Percentiles rank a stretch among this genome's conserved stretches.
These are phyloP conservation scores for Diaporthe humulicola DNA, from an alignment of 2,329 filamentous ascomycete genomes.

Conservation along the genomic window DNA sequence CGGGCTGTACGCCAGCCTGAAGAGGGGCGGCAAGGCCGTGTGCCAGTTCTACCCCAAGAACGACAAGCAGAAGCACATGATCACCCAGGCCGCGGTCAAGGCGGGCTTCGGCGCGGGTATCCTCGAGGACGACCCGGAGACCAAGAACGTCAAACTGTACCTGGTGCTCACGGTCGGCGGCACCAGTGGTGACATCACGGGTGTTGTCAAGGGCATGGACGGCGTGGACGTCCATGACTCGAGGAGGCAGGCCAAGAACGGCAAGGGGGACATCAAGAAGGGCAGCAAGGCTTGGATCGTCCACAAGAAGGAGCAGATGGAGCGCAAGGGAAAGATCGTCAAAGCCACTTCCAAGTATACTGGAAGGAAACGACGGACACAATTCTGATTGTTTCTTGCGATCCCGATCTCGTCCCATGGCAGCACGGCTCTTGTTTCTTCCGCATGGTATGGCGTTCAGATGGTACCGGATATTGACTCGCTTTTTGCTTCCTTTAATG, in stretches of 20 bases:
- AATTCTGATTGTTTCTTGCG: constrained; percentile 68
- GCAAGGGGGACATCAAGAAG: constrained; percentile 75
- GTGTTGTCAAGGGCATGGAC: constrained; percentile 90
- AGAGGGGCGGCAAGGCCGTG: constrained; percentile 88
- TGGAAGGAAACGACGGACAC: constrained; percentile 84
- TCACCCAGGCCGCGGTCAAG: constrained; percentile 88
- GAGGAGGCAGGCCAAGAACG: constrained; percentile 64
- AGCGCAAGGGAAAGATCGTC: constrained; percentile 93
- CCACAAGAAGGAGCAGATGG: constrained; percentile 93
- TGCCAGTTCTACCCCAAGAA: constrained; percentile 99
- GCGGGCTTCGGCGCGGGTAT: constrained; percentile 96
- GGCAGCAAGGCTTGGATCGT: constrained; percentile 88
- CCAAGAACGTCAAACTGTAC: constrained; percentile 97
- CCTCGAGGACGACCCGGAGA: constrained; percentile 94
- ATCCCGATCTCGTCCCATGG: neutral
- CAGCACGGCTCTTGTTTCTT: neutral
- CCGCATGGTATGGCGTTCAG: constrained; percentile 39
- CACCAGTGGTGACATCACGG: constrained; percentile 84
- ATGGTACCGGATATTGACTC: constrained; percentile 22
- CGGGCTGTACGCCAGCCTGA: constrained; percentile 86
- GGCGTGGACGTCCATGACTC: constrained; percentile 85
- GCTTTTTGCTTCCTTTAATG: constrained; percentile 19
- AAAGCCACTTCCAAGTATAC: constrained; percentile 95
- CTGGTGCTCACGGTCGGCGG: constrained; percentile 91
- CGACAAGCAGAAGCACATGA: constrained; percentile 91